A percentile compares a stretch with the other conserved stretches of the same genome.
Conservation (phyloP, 352 stramenopile species). For the Pythium graminicola region DNA sequence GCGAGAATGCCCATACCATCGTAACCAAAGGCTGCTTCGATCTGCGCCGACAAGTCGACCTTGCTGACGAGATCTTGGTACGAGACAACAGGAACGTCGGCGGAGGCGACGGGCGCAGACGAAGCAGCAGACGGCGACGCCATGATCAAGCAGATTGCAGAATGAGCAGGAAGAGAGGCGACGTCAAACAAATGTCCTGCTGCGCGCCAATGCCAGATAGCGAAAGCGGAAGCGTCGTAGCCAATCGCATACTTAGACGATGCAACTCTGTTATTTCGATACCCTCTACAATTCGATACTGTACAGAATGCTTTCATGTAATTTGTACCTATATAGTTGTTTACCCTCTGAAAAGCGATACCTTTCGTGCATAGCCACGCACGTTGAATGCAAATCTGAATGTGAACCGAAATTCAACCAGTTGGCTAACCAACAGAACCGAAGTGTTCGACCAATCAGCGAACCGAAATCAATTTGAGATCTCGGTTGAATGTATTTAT, state of each 20-base stretch:
- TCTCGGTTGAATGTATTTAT: too few relatives aligned
- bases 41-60: slow-evolving; percentile 37
- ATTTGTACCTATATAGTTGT: too few relatives aligned
- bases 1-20: slow-evolving; percentile 89
- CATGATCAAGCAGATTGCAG: background rate
- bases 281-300: too few relatives aligned
- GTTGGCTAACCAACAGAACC: background rate
- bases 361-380: background rate
- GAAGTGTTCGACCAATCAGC: too few relatives aligned
- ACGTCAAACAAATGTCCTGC: background rate
- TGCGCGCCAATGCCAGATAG: background rate
- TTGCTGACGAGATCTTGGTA: slow-evolving; percentile 47
- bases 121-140: background rate
- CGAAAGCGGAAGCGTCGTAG: background rate
- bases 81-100: slow-evolving; percentile 59
- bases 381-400: slow-evolving; percentile 6
- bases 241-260: too few relatives aligned
- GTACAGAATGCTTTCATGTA: too few relatives aligned
- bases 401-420: background rate
- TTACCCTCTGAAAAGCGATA: too few relatives aligned
- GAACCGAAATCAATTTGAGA: too few relatives aligned
- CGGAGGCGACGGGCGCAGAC: slow-evolving; percentile 1
- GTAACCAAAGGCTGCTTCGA: slow-evolving; percentile 83
- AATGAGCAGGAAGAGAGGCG: background rate
- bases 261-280: too few relatives aligned